Base-by-base conservation (phyloP, 73 alveolate species). In the Blepharisma japonicum region DNA sequence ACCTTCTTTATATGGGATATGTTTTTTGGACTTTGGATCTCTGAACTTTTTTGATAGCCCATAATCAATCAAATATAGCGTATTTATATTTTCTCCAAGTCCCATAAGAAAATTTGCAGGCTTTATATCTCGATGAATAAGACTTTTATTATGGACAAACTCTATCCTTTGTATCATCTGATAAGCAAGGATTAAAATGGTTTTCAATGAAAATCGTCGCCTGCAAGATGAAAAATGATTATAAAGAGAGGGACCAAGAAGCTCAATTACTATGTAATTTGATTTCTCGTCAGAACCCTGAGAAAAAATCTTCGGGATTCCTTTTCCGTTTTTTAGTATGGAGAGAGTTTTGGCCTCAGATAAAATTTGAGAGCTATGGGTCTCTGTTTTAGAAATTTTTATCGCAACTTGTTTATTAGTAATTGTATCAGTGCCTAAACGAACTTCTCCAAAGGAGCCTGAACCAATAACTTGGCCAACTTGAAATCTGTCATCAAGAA, bases 21-120 rank as follows among this genome's bases (percentile, higher is more conserved):
- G 84, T 14, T 77, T 77, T 32, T 67, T 67, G 20, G 92, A 91
- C 56, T 92, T 90, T 27, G 85, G 68, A 14, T 74, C 76, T 25
- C 71, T 49, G 76, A 87, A 94, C 68, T 86, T 68, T 83, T 92
- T 94, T 9, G 99, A 89, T 27, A 92, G 79, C 55, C 99, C 99
- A 83, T 92, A 94, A 85, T 94, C 99, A 72, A 94, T 92, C 7
- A 88, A 68, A 84, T 90, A 87, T 27, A 90, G 83, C 56, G 88
- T 83, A 11, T 81, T 85, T 6, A 83, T 55, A 45, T 87, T 89
- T 8, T 68, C 38, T 11, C 82, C 89, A 6, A 78, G 45, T 9
- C 83, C 85, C 18, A 87, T 85, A 48, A 87, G 77, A 77, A 87
- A 87, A 45, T 87, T 87, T 53, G 83, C 94, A 6, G 84, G 84